Base-by-base conservation (phyloP, 2,329 filamentous ascomycete genomes). In the Aureobasidium mangrovei region DNA sequence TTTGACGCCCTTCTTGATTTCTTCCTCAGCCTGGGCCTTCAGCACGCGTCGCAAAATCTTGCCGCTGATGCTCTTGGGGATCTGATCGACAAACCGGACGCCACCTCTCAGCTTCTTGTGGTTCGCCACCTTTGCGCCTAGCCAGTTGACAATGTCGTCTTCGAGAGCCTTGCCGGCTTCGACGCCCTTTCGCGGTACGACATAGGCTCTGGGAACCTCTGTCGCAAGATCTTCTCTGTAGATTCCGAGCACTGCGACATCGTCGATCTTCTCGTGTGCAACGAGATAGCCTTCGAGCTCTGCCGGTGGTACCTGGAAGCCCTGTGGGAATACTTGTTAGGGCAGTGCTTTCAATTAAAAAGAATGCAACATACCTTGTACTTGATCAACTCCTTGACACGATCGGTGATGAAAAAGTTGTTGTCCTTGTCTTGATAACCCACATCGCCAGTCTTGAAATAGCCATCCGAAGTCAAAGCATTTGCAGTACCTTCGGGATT, bases 391-490 rank as follows among this genome's bases (percentile, higher is more conserved):
- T 83, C 80, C 73, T 88, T 90, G 35, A 89, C 76, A 5, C 90
- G 84, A 65, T 96, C 91, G 1, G 91, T 95, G 66, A 95, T 91
- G 73, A 84, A 95, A 63, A 94, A 88, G 65, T 94, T 88, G 31
- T 86, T 86, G 47, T 86, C 77, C 43, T 78, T 73, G 64, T 95
- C 88, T 63, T 87, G 81, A 60, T 87, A 83, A 3, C 88, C 87
- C 28, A 95, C 83, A 63, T 96, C 91, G 2, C 91, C 91, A 0
- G 91, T 95, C 69, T 85, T 91, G 77, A 95, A 95, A 74, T 83
- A 96, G 1, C 88, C 88, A 60, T 94, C 88, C 0, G 73, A 61
- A 2, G 85, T 86, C 58, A 93, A 82, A 0, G 85, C 83, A 43
- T 88, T 83, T 2, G 73, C 74, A 2, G 88, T 89, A 2, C 84